phyloP scores from a whole-genome alignment of 805 yeast genomes.

The Allodekkera sacchari region DNA sequence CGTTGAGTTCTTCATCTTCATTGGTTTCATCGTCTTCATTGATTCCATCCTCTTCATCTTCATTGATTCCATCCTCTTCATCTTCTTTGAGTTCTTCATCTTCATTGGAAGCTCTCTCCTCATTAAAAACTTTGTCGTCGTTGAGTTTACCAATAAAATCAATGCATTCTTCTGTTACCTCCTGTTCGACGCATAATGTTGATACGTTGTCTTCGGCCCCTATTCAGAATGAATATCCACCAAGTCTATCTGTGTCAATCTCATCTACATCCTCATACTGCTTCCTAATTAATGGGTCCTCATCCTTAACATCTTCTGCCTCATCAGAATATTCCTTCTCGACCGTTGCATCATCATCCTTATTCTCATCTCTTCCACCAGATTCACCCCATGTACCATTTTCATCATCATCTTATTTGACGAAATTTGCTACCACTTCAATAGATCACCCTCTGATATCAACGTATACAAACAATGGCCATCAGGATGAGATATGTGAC shows the following conservation, averaged over 20 bases:
- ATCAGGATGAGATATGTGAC: too few species aligned
- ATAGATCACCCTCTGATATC: background rate
- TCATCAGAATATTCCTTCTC: background rate
- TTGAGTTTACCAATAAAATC: too few species aligned
- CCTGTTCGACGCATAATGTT: too few species aligned
- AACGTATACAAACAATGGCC: too few species aligned
- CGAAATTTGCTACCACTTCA: background rate
- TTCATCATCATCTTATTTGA: background rate
- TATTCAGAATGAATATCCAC: too few species aligned
- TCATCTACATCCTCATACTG: too few species aligned
- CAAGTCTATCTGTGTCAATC: too few species aligned
- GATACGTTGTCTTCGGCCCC: too few species aligned
- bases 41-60: constrained; percentile 10
- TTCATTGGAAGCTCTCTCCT: too few species aligned
- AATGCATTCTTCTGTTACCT: too few species aligned
- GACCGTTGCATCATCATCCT: background rate
- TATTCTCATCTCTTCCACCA: background rate
- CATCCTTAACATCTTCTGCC: background rate
- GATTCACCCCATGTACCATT: background rate
- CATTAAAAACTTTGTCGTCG: too few species aligned
- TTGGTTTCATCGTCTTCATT: constrained; percentile 2
- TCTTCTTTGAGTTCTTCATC: background rate
- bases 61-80: constrained; percentile 9
- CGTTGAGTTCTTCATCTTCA: constrained; percentile 5
- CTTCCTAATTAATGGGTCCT: too few species aligned